phyloP scores from a whole-genome alignment of 805 yeast species.

The Candida ponderosae region DNA sequence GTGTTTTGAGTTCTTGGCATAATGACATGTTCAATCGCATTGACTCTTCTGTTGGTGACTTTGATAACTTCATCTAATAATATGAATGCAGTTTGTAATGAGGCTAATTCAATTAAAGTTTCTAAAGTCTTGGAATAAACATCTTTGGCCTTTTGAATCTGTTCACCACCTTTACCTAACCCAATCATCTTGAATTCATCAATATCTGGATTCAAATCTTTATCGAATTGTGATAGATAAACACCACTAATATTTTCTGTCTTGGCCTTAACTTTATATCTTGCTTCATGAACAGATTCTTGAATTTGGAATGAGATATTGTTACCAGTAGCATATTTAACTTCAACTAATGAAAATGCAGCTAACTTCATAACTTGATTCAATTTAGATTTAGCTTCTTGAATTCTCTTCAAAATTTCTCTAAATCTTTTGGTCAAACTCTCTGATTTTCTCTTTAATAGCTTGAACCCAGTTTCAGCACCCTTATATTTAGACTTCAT shows the following conservation, averaged over 20 bases:
- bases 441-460: slow-evolving; percentile 91
- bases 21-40: slow-evolving; percentile 96
- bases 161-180: slow-evolving; percentile 97
- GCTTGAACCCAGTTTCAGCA: slow-evolving; percentile 92
- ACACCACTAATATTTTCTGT: slow-evolving; percentile 98
- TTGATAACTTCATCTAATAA: slow-evolving; percentile 96
- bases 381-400: slow-evolving; percentile 94
- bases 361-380: slow-evolving; percentile 98
- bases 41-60: slow-evolving; percentile 96
- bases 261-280: slow-evolving; percentile 84
- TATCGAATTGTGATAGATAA: slow-evolving; percentile 84
- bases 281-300: slow-evolving; percentile 84
- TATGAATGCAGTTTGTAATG: slow-evolving; percentile 93
- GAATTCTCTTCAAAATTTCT: slow-evolving; percentile 89
- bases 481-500: slow-evolving; percentile 97
- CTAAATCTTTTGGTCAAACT: slow-evolving; percentile 95
- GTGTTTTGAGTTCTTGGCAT: slow-evolving; percentile 98
- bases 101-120: slow-evolving; percentile 90
- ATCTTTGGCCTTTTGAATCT: slow-evolving; percentile 87
- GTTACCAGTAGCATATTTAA: slow-evolving; percentile 95
- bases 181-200: slow-evolving; percentile 97
- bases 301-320: slow-evolving; percentile 93
- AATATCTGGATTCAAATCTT: slow-evolving; percentile 72
- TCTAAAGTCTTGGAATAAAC: slow-evolving; percentile 97
- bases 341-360: slow-evolving; percentile 94